Conservation (phyloP, 495 filamentous ascomycete genomes). For the Aspergillus haitiensis region DNA sequence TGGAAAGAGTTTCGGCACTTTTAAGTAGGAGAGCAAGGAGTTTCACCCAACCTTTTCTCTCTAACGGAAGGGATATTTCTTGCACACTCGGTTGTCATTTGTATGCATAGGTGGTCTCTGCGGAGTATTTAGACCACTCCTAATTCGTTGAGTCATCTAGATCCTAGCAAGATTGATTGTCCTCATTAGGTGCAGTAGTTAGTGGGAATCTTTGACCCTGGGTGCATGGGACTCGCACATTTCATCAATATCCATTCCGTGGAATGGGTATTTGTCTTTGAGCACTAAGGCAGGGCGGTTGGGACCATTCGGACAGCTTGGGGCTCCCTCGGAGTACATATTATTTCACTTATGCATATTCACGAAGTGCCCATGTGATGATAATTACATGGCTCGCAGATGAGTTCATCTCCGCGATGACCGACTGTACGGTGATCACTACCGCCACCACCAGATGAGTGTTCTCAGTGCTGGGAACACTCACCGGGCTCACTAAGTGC, state of each 20-base stretch:
- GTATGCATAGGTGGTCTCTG: conserved; percentile 8
- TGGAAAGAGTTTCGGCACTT: conserved; percentile 19
- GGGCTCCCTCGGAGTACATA: background rate
- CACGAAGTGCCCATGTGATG: conserved; percentile 8
- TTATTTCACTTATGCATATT: conserved; percentile 3
- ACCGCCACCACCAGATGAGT: too few relatives aligned
- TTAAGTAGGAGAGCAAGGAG: conserved; percentile 6
- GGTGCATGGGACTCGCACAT: conserved; percentile 2
- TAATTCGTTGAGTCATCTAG: conserved; percentile 5
- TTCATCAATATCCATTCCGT: conserved; percentile 6
- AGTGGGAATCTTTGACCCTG: conserved; percentile 3
- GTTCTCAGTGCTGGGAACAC: too few relatives aligned
- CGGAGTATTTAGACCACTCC: background rate
- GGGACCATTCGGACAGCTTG: background rate
- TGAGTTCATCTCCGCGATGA: background rate
- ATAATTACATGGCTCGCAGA: background rate
- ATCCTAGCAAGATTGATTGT: conserved; percentile 6
- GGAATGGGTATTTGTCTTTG: background rate
- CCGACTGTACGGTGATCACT: background rate
- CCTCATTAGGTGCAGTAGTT: conserved; percentile 18
- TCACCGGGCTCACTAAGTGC: too few relatives aligned
- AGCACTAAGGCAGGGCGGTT: background rate
- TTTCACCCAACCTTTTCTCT: conserved; percentile 10
- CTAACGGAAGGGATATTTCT: background rate
- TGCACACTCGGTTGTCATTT: conserved; percentile 6